Percentiles rank a stretch among this genome's conserved stretches.
These are phyloP conservation scores for Spergularia azorica DNA, from an alignment of 179 eudicot genomes.

Conservation along the genomic window DNA sequence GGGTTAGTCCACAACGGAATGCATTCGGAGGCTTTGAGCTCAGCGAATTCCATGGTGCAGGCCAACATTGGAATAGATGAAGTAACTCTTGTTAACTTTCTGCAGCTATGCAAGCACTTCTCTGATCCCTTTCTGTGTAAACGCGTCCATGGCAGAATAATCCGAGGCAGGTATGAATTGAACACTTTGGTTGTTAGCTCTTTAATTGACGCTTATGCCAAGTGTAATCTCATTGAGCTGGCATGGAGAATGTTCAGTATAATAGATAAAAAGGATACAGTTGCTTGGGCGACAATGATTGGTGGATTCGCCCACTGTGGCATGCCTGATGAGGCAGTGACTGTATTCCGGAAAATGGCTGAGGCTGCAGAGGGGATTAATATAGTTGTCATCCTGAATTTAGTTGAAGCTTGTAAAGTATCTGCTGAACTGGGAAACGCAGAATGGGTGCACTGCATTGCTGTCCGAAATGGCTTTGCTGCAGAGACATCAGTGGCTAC, in stretches of 20 bases:
- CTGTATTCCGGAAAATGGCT: constrained; percentile 49
- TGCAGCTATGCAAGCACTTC: constrained; percentile 58
- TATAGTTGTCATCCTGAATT: constrained; percentile 53
- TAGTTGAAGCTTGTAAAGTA: constrained; percentile 66
- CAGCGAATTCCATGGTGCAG: constrained; percentile 54
- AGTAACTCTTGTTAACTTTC: constrained; percentile 73
- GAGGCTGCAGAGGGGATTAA: constrained; percentile 39
- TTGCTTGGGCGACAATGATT: constrained; percentile 85
- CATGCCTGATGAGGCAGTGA: constrained; percentile 71
- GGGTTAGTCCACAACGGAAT: constrained; percentile 60
- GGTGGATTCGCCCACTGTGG: constrained; percentile 77
- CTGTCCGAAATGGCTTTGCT: constrained; percentile 53
- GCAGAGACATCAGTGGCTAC: constrained; percentile 64
- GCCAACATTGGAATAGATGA: constrained; percentile 57
- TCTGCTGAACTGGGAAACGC: constrained; percentile 56
- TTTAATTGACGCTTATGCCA: constrained; percentile 76
- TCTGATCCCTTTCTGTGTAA: constrained; percentile 49
- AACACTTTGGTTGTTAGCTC: constrained; percentile 60
- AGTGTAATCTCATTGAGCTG: constrained; percentile 49
- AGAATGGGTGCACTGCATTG: constrained; percentile 69
- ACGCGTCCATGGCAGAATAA: constrained; percentile 50
- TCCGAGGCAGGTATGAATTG: constrained; percentile 46
- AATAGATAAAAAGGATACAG: constrained; percentile 40
- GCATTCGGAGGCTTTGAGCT: constrained; percentile 51
- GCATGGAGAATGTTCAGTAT: constrained; percentile 54